A percentile compares a stretch with the other conserved stretches of the same genome.
These are phyloP conservation scores for Chamaenerion angustifolium DNA, from an alignment of 345 rosid species.

Conservation along the genomic window DNA sequence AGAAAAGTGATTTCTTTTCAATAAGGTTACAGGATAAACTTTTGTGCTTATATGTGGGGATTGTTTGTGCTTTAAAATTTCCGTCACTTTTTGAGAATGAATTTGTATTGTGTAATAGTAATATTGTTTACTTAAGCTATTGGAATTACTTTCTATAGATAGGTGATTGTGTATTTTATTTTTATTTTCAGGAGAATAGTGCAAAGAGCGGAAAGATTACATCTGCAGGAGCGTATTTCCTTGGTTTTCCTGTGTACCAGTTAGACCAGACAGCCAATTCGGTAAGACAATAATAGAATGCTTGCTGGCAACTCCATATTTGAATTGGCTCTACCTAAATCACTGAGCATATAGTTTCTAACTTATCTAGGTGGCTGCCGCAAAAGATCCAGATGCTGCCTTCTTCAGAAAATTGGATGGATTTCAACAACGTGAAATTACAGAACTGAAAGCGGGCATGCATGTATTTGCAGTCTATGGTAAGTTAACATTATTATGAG, in stretches of 20 bases:
- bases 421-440: constrained; percentile 91
- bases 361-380: constrained; percentile 47
- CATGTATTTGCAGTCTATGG: constrained; percentile 96
- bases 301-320: constrained; percentile 2
- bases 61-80: too few relatives aligned
- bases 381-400: constrained; percentile 85
- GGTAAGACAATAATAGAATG: constrained; percentile 29
- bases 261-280: constrained; percentile 66
- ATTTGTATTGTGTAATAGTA: too few relatives aligned
- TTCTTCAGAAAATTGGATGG: constrained; percentile 90
- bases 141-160: too few relatives aligned
- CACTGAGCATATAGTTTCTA: neutral
- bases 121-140: too few relatives aligned
- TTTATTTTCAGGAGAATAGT: constrained; percentile 62
- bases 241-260: constrained; percentile 87
- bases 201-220: constrained; percentile 65
- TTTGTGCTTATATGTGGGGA: too few relatives aligned
- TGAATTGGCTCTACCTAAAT: neutral
- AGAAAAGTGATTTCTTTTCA: too few relatives aligned
- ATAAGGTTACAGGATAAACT: too few relatives aligned
- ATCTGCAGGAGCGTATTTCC: constrained; percentile 96
- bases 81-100: too few relatives aligned
- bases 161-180: too few relatives aligned
- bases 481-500: constrained; percentile 15
- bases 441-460: constrained; percentile 74